Conservation (phyloP, 2,329 filamentous ascomycete species). For the Verticillium alfalfae region DNA sequence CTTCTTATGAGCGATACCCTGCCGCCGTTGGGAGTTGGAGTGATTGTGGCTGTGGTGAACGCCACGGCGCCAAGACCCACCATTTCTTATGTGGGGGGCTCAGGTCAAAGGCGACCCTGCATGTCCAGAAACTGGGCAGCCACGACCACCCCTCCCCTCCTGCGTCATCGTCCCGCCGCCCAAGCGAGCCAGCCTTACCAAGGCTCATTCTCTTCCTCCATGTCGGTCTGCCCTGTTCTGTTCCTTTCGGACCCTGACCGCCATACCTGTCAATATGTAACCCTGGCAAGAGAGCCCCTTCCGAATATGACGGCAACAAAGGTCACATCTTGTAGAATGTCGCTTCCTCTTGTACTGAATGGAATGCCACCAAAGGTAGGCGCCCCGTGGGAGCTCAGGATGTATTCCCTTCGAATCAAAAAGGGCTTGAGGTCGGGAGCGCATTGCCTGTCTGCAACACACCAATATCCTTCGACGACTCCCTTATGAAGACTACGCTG, state of each 20-base stretch:
- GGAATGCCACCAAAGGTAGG: too few relatives aligned
- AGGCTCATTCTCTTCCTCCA: not conserved
- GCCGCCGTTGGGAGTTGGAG: not conserved
- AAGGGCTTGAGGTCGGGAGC: too few relatives aligned
- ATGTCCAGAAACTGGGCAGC: constrained; percentile 1
- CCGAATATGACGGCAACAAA: not conserved
- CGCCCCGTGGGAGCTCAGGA: too few relatives aligned
- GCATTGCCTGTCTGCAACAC: not conserved
- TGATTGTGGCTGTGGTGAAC: not conserved
- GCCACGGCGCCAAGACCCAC: not conserved
- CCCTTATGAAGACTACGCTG: not conserved
- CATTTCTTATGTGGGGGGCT: not conserved
- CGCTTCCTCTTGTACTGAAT: not conserved
- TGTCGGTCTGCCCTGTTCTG: not conserved
- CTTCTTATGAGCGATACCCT: too few relatives aligned
- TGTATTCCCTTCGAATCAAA: too few relatives aligned
- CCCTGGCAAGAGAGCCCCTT: not conserved
- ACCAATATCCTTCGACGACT: not conserved
- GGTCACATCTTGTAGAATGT: not conserved
- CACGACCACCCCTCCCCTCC: constrained; percentile 2
- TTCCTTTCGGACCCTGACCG: not conserved
- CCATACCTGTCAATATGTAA: not conserved
- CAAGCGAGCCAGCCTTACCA: not conserved
- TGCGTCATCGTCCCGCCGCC: constrained; percentile 10
- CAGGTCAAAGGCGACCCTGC: not conserved